Evolutionary conservation across 2,329 filamentous ascomycete genomes (phyloP), one percentile per base, ranked within the genome.

Genomic region (Fusarium concolor): DNA sequence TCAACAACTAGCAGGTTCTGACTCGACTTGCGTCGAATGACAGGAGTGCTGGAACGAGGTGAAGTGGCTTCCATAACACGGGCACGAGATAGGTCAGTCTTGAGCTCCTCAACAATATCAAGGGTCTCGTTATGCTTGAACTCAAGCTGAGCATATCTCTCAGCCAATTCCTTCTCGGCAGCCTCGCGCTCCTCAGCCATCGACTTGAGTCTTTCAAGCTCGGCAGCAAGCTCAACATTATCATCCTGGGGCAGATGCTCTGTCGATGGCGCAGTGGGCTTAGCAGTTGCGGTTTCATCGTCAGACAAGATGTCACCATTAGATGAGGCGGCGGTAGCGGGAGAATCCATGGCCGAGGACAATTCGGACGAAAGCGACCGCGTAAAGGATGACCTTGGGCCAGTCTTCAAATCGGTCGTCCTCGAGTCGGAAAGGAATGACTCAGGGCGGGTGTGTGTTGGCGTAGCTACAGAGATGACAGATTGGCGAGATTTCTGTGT

Each of bases 341-440:
- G 88, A 76, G 91, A 92, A 75, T 92, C 92, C 86, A 91, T 88
- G 84, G 88, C 93, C 78, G 91, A 97, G 75, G 93, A 97, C 78
- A 97, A 87, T 82, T 98, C 96, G 82, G 93, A 96, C 71, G 93
- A 97, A 72, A 97, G 90, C 76, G 94, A 97, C 79, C 91, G 93
- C 83, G 93, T 94, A 37, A 76, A 72, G 75, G 92, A 94, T 80
- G 92, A 92, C 71, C 77, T 81, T 82, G 85, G 79, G 52, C 81
- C 83, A 83, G 89, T 86, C 82, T 90, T 94, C 78, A 87, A 82
- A 76, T 89, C 90, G 81, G 87, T 90, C 75, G 89, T 88, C 81
- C 88, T 89, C 74, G 85, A 84, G 76, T 94, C 90, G 66, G 89
- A 93, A 87, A 96, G 90, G 90, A 96, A 96, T 85, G 94, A 95